Evolutionary conservation across 2,329 filamentous ascomycete genomes (phyloP), one percentile per base, ranked within the genome.

Genomic region (Hymenoscyphus fructigenus): DNA sequence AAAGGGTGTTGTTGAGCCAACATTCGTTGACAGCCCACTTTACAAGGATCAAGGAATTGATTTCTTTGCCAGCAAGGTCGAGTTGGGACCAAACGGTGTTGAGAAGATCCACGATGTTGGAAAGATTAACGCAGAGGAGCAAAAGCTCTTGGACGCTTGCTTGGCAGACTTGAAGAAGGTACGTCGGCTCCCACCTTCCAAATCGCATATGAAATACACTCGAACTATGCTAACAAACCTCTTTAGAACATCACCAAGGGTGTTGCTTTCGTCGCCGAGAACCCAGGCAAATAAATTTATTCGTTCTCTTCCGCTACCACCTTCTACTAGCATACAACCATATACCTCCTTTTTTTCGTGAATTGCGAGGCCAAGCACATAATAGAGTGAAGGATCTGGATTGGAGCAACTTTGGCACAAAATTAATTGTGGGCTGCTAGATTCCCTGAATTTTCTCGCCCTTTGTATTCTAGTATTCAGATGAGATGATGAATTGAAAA

Each of bases 1-100:
- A 87, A 95, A 93, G 88, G 92, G 92, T 78, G 90, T 99, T 75
- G 79, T 96, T 72, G 95, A 99, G 89, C 93, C 93, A 74, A 93
- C 94, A 69, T 99, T 97, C 76, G 93, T 99, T 77, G 93, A 99
- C 82, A 94, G 90, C 79, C 93, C 94, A 70, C 88, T 98, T 73
- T 98, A 92, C 91, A 97, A 97, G 90, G 93, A 97, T 84, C 91
- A 96, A 85, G 95, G 94, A 77, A 87, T 96, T 76, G 91, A 96
- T 67, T 99, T 96, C 91, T 99, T 99, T 84, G 90, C 92, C 78
- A 93, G 91, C 83, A 90, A 88, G 81, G 91, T 99, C 78, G 92
- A 97, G 85, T 91, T 99, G 76, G 95, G 95, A 83, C 93, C 93
- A 79, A 90, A 94, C 79, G 95, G 95, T 84, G 94, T 96, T 71